phyloP scores from a whole-genome alignment of 192 early-diverging fungal genomes.

The Backusella liffmaniae region DNA sequence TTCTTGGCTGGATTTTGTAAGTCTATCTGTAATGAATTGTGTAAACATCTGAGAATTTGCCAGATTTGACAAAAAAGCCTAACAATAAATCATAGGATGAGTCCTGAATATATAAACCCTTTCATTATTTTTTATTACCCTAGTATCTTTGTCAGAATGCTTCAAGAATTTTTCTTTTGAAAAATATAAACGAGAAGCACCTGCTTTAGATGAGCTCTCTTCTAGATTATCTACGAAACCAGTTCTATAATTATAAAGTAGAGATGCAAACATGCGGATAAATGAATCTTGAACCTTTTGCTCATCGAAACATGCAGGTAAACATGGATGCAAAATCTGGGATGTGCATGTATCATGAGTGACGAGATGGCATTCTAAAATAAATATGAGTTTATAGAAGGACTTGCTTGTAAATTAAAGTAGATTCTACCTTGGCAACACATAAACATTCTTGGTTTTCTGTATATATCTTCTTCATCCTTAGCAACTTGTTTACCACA shows the following conservation, averaged over 20 bases:
- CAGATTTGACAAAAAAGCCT: slow-evolving; percentile 49
- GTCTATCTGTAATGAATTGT: slow-evolving; percentile 73
- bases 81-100: not conserved
- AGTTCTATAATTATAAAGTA: slow-evolving; percentile 68
- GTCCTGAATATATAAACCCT: not conserved
- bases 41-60: slow-evolving; percentile 76
- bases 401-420: too few relatives aligned
- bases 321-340: slow-evolving; percentile 53
- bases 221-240: slow-evolving; percentile 42
- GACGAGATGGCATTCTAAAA: slow-evolving; percentile 42
- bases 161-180: slow-evolving; percentile 39
- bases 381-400: not conserved
- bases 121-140: slow-evolving; percentile 16
- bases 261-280: slow-evolving; percentile 73
- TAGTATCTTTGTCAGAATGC: slow-evolving; percentile 39
- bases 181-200: slow-evolving; percentile 12
- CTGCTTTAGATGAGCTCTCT: slow-evolving; percentile 19
- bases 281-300: slow-evolving; percentile 62
- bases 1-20: slow-evolving; percentile 59
- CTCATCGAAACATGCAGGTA: slow-evolving; percentile 66
- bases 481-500: slow-evolving; percentile 30
- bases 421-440: slow-evolving; percentile 30
- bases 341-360: slow-evolving; percentile 48
- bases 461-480: not conserved
- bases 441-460: slow-evolving; percentile 18